These are phyloP conservation scores for Symbiodinium pilosum DNA, from an alignment of 73 alveolate species.

Conservation along the genomic window DNA sequence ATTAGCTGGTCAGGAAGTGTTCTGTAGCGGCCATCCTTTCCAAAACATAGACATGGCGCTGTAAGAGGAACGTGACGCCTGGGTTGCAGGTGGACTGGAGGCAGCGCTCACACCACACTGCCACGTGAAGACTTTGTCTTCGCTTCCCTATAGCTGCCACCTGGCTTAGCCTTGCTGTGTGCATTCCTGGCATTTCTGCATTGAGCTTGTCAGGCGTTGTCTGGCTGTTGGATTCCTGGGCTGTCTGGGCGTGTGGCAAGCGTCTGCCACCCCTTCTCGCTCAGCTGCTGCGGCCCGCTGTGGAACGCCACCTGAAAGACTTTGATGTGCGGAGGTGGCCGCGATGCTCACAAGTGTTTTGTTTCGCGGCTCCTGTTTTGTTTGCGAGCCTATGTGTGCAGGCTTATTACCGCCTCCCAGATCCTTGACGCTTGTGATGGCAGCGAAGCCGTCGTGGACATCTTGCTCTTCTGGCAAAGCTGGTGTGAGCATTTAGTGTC, in stretches of 20 bases:
- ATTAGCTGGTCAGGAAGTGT: too few species aligned
- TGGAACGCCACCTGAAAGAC: slow-evolving; percentile 18
- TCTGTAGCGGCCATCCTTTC: too few species aligned
- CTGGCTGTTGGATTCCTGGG: slow-evolving; percentile 58
- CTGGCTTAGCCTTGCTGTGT: not conserved
- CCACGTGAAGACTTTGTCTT: not conserved
- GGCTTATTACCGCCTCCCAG: slow-evolving; percentile 25
- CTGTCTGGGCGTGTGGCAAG: not conserved
- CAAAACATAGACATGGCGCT: too few species aligned
- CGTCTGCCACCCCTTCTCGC: not conserved
- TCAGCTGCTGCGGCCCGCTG: slow-evolving; percentile 35
- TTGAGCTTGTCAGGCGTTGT: slow-evolving; percentile 14
- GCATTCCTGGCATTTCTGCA: not conserved
- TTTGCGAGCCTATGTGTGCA: not conserved
- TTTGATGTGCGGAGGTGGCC: slow-evolving; percentile 45
- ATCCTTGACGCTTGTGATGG: slow-evolving; percentile 23
- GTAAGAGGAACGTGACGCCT: too few species aligned
- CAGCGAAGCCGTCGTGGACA: slow-evolving; percentile 19
- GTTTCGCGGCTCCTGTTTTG: not conserved
- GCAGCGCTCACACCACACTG: slow-evolving; percentile 10
- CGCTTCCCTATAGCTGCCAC: slow-evolving; percentile 17
- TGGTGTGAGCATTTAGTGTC: slow-evolving; percentile 17
- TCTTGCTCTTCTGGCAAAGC: slow-evolving; percentile 33
- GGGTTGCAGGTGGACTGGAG: slow-evolving; percentile 16
- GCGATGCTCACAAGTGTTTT: too few species aligned